A percentile compares a stretch with the other conserved stretches of the same genome.
Conservation (phyloP, 225 moss, liverwort and hornwort genomes). For the Neckera pumila region DNA sequence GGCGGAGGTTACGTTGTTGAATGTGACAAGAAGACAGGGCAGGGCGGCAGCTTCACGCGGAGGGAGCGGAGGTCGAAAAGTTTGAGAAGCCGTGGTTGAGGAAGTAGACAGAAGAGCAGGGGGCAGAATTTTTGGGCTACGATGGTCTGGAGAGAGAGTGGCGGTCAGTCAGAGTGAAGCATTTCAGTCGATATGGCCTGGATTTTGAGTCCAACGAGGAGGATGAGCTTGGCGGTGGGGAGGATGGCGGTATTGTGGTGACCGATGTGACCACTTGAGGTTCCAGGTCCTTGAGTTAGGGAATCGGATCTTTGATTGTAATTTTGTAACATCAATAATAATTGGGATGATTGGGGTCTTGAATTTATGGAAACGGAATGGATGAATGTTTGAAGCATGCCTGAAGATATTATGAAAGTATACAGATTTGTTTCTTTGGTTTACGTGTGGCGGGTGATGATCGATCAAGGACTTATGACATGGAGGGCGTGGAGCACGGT, state of each 20-base stretch:
- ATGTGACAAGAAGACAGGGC: constrained; percentile 97
- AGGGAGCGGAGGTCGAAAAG: constrained; percentile 85
- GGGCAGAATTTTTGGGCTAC: constrained; percentile 74
- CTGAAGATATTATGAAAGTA: neutral
- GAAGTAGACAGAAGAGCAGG: constrained; percentile 97
- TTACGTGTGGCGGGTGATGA: neutral
- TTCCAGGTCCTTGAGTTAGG: neutral
- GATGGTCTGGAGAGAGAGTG: constrained; percentile 78
- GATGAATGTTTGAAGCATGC: neutral
- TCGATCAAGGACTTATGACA: constrained; percentile 32
- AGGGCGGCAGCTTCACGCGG: constrained; percentile 69
- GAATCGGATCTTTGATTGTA: neutral
- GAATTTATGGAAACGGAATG: neutral
- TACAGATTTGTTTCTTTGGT: neutral
- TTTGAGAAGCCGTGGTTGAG: constrained; percentile 91
- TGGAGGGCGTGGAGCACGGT: constrained; percentile 89
- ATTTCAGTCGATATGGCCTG: constrained; percentile 95
- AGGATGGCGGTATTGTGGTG: constrained; percentile 16
- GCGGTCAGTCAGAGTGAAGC: constrained; percentile 87
- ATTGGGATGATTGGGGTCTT: neutral
- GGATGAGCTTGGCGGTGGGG: constrained; percentile 4
- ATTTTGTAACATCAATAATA: neutral
- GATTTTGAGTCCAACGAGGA: constrained; percentile 71
- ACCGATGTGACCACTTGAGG: constrained; percentile 1
- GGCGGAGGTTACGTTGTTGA: constrained; percentile 80